A percentile compares a stretch with the other conserved stretches of the same genome.
Evolutionary conservation across 345 rosid species (phyloP).

Genomic region (Salix dunnii): DNA sequence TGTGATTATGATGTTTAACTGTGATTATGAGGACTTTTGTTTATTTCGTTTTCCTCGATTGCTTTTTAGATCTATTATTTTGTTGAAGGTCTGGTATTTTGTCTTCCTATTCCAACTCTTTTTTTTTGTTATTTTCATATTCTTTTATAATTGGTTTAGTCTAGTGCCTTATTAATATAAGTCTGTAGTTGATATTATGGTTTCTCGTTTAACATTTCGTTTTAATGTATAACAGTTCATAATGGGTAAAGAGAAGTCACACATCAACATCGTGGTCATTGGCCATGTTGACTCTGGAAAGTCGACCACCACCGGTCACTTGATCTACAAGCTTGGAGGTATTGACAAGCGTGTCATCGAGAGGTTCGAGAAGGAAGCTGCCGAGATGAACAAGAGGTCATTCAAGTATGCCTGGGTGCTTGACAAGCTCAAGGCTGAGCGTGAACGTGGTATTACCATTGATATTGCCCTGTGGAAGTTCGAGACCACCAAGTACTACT

Average conservation of each 20-base stretch:
- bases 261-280: constrained; percentile 80
- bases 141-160: no score
- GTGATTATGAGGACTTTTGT: no score
- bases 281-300: constrained; percentile 89
- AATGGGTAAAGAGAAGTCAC: constrained; percentile 83
- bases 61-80: background rate
- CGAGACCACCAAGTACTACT: constrained; percentile 77
- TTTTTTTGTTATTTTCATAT: no score
- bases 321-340: constrained; percentile 82
- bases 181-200: no score
- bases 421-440: constrained; percentile 84
- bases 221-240: background rate
- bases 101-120: no score
- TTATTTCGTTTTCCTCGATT: background rate
- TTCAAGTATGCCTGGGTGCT: constrained; percentile 88
- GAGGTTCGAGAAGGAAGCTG: constrained; percentile 86
- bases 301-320: constrained; percentile 80
- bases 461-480: constrained; percentile 85
- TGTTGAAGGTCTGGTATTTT: no score
- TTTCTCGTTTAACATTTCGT: background rate
- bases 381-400: constrained; percentile 89
- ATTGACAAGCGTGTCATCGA: constrained; percentile 88
- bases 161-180: no score
- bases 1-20: background rate
- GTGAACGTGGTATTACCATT: constrained; percentile 84